Conservation (phyloP, 2,329 filamentous ascomycete species). For the Aspergillus chevalieri region DNA sequence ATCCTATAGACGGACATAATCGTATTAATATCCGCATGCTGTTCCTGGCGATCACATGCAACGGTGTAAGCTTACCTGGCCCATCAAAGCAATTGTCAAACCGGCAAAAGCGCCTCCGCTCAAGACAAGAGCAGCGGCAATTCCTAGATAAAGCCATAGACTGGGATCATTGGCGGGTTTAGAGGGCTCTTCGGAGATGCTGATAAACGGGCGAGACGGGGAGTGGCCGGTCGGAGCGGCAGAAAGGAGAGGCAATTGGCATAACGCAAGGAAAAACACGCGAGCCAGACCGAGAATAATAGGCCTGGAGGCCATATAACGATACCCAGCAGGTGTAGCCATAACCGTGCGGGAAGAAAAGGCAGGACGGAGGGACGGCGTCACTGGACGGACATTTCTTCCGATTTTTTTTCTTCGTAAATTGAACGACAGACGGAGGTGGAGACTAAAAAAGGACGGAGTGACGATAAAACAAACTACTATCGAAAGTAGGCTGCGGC, state of each 20-base stretch:
- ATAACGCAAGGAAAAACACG: constrained; percentile 31
- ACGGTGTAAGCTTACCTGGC: constrained; percentile 40
- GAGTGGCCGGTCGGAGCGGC: constrained; percentile 28
- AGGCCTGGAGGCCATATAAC: constrained; percentile 32
- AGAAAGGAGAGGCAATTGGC: constrained; percentile 33
- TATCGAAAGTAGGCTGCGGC: no score
- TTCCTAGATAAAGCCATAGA: constrained; percentile 73
- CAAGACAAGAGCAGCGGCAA: constrained; percentile 75
- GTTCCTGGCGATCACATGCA: not conserved
- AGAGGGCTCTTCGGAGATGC: constrained; percentile 33
- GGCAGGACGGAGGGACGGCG: not conserved
- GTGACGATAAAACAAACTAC: no score
- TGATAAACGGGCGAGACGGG: constrained; percentile 11
- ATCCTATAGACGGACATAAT: constrained; percentile 49
- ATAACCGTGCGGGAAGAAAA: constrained; percentile 14
- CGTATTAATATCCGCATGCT: not conserved
- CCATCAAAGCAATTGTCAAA: constrained; percentile 65
- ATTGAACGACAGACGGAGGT: no score
- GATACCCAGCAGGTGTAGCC: constrained; percentile 22
- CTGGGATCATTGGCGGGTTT: constrained; percentile 55
- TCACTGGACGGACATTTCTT: constrained; percentile 2
- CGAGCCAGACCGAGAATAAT: constrained; percentile 37
- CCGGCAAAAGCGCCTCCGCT: constrained; percentile 91
- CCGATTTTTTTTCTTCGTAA: no score
- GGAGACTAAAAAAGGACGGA: no score